phyloP scores from a whole-genome alignment of 1,284 basidiomycete species.

The Cutaneotrichosporon arboriforme region DNA sequence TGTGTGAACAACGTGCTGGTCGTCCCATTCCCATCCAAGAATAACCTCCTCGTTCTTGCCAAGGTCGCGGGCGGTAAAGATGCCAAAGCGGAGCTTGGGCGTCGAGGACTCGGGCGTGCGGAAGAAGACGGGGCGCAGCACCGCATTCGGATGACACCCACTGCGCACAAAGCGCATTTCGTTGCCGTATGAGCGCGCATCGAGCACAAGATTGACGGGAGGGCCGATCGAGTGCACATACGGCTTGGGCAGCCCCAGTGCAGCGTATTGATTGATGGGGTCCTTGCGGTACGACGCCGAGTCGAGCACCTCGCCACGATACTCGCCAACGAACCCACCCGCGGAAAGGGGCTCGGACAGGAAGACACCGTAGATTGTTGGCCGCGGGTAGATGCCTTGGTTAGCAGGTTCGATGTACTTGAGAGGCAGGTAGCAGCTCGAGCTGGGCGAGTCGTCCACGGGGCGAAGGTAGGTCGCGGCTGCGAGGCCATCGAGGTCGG shows the following conservation, averaged over 20 bases:
- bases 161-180: slow-evolving; percentile 70
- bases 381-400: slow-evolving; percentile 31
- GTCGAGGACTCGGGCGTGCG: slow-evolving; percentile 21
- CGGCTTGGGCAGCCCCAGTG: slow-evolving; percentile 53
- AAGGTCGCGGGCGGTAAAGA: slow-evolving; percentile 76
- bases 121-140: slow-evolving; percentile 67
- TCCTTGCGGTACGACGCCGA: slow-evolving; percentile 45
- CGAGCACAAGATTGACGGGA: slow-evolving; percentile 74
- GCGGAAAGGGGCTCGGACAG: slow-evolving; percentile 24
- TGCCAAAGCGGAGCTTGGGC: slow-evolving; percentile 63
- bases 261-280: slow-evolving; percentile 54
- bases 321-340: slow-evolving; percentile 44
- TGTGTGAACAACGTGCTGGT: slow-evolving; percentile 77
- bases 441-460: slow-evolving; percentile 25
- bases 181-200: slow-evolving; percentile 71
- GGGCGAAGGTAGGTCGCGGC: slow-evolving; percentile 24
- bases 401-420: slow-evolving; percentile 32
- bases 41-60: slow-evolving; percentile 79
- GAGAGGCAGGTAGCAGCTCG: slow-evolving; percentile 35
- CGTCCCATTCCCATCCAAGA: slow-evolving; percentile 95
- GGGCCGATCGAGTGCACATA: slow-evolving; percentile 76
- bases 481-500: slow-evolving; percentile 27
- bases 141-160: slow-evolving; percentile 85
- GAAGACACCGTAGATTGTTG: slow-evolving; percentile 44
- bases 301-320: slow-evolving; percentile 40